Evolutionary conservation across 169 alveolate species (phyloP), one percentile per base, ranked within the genome.

Genomic region (Plasmodium adleri): DNA sequence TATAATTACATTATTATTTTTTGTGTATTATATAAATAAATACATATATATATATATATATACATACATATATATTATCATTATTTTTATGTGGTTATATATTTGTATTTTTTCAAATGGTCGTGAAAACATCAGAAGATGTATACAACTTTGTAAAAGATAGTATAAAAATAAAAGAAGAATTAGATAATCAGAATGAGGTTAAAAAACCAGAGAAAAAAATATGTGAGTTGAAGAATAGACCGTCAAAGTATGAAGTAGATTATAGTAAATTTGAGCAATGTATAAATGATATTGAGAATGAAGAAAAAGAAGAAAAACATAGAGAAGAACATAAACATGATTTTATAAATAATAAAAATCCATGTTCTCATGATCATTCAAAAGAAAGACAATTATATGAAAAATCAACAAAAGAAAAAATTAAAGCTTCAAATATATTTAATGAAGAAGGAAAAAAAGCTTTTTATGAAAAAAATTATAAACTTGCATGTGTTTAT

Each of bases 311-410:
- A 49, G 86, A 83, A 72, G 45, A 83, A 24, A 52, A 56, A 72
- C 17, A 54, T 8, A 47, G 13, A 10, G 72, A 83, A 50, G 73
- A 83, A 68, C 68, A 83, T n/a, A 71, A 83, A 15, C 62, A 68
- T 1, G 15, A 43, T 7, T 26, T 56, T 28, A 22, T 70, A 22
- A 83, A 49, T 83, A 56, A 62, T 52, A 54, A 73, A 32, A 71
- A 83, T 43, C 85, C 86, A 43, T 83, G 91, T 17, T 28, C 86
- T 17, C 91, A 83, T 70, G 91, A 83, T 20, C 91, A 83, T 58
- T 83, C 91, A 71, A 83, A 83, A 63, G 91, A 83, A 83, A 83
- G 91, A 83, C 91, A 83, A 22, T 54, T 83, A 59, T 83, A 83
- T 83, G 91, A 83, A 50, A 83, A 83, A 83, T 45, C 52, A 6